Evolutionary conservation across 2,329 filamentous ascomycete genomes (phyloP).

Genomic region (Talaromyces sp.): DNA sequence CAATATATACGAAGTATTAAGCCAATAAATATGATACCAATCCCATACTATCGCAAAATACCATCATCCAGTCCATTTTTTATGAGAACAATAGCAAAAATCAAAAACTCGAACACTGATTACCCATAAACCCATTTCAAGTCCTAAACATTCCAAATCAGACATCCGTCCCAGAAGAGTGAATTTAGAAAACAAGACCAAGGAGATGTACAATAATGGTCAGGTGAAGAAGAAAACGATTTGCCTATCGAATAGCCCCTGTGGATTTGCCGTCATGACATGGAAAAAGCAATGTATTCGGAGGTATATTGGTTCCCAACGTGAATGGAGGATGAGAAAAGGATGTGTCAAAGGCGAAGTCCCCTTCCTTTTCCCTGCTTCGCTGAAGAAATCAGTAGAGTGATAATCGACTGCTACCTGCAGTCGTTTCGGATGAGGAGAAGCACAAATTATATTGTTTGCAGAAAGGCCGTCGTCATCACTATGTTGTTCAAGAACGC

Average conservation of each 20-base stretch:
- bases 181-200: not conserved
- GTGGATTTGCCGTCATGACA: not conserved
- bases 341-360: not conserved
- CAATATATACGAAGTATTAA: constrained; percentile 1
- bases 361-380: not conserved
- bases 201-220: not conserved
- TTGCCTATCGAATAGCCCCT: not conserved
- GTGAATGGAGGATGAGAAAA: not conserved
- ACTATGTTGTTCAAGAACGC: not conserved
- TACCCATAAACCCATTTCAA: not conserved
- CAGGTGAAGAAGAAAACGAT: not conserved
- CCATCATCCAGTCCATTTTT: not conserved
- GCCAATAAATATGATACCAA: not conserved
- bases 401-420: not conserved
- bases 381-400: not conserved
- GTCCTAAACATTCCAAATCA: not conserved
- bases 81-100: not conserved
- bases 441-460: not conserved
- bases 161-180: not conserved
- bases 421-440: not conserved
- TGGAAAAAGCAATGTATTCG: not conserved
- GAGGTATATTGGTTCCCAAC: not conserved
- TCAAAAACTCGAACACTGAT: not conserved
- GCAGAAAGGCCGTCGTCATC: not conserved
- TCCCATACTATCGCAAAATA: not conserved